Evolutionary conservation across 352 stramenopile genomes (phyloP), one percentile per base, ranked within the genome.

Genomic region (Aphanomyces euteiches): DNA sequence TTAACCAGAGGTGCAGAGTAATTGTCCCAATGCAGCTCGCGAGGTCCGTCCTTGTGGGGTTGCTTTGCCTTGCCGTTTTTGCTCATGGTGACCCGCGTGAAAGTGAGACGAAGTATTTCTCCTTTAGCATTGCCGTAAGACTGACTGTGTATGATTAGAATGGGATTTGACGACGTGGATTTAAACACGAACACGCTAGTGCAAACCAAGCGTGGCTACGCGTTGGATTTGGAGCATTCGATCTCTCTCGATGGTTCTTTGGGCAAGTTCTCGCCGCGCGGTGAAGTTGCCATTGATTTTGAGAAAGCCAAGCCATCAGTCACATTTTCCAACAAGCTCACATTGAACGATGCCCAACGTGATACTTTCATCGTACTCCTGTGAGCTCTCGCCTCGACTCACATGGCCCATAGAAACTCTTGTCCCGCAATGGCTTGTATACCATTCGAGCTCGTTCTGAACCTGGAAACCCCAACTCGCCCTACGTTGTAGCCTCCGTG

Each of bases 401-500:
- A 21, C 28, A 8, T 28, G n/a, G 12, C 21, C 36, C 37, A 12
- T 72, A 72, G 66, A 67, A 54, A 58, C 28, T 72, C 3, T 56
- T 67, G 68, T 74, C 60, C 13, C 66, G 78, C 3, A 82, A 83
- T 38, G 76, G 78, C 12, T 77, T 85, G 66, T 94, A 94, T 75
- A 89, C 74, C 15, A 73, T 94, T 64, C 86, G 86, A 41, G 84
- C 78, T 53, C 82, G 83, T 34, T 87, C 80, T 12, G 77, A 94
- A 67, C 82, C 83, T 19, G 28, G 28, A 1, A 79, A 92, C 66
- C 73, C 82, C 36, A 66, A 74, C n/a, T 92, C 86, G 67, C 71
- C 78, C 39, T 92, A 88, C 64, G 75, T 92, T 65, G 78, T 88
- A 74, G 81, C 86, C 36, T 92, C 84, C 13, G 83, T 94, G 47